Conservation (phyloP, 768 basidiomycete species). For the Dioszegia aurantiaca region DNA sequence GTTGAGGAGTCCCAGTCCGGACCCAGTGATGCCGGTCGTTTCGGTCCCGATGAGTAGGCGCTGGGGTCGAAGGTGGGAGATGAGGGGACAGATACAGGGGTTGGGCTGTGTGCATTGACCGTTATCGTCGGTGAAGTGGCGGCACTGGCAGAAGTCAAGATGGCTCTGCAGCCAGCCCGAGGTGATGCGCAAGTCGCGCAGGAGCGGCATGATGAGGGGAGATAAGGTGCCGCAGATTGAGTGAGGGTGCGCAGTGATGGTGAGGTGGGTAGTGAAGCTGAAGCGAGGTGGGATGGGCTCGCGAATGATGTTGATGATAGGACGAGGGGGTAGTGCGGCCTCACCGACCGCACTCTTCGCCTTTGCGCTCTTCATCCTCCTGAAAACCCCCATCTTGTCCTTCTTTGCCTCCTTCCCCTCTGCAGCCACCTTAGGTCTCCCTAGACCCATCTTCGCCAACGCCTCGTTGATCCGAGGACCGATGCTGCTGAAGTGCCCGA, state of each 20-base stretch:
- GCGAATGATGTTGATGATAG: too few species aligned
- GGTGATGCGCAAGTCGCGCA: background rate
- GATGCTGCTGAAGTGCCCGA: too few species aligned
- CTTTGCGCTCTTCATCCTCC: too few species aligned
- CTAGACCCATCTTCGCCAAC: too few species aligned
- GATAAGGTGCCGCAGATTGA: background rate
- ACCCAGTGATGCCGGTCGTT: background rate
- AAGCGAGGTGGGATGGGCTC: background rate
- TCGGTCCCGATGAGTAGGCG: background rate
- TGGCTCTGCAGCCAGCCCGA: background rate
- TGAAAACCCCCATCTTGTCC: too few species aligned
- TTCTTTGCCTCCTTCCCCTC: too few species aligned
- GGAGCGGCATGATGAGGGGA: background rate
- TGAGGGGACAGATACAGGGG: background rate
- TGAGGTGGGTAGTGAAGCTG: conserved; percentile 3
- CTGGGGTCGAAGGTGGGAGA: background rate
- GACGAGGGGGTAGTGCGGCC: too few species aligned
- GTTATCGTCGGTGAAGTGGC: background rate
- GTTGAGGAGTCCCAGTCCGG: background rate
- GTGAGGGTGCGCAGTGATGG: background rate
- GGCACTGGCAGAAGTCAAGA: background rate
- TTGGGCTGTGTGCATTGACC: background rate
- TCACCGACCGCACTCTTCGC: too few species aligned
- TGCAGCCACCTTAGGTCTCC: too few species aligned
- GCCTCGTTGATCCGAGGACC: too few species aligned